Percentiles rank a stretch among this genome's conserved stretches.
phyloP scores from a whole-genome alignment of 2,329 filamentous ascomycete genomes.

The Nemania sp. region DNA sequence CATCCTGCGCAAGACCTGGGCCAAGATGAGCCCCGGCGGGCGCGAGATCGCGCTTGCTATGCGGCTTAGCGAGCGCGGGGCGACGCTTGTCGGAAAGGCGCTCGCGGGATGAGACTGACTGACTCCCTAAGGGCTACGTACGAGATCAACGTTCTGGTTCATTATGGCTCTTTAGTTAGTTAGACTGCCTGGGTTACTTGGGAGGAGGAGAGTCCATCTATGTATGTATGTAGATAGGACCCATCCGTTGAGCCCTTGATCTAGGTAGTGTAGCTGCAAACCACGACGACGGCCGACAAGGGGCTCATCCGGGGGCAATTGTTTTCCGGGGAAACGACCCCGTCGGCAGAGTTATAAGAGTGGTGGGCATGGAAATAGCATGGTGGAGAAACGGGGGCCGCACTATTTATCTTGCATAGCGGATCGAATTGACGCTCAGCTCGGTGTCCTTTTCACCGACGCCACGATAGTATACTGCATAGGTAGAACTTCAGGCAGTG shows the following conservation, averaged over 20 bases:
- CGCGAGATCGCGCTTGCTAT: constrained; percentile 68
- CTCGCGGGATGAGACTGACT: constrained; percentile 47
- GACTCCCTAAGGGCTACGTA: not conserved
- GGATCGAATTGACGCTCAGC: not conserved
- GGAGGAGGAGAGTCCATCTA: no score
- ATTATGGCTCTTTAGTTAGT: no score
- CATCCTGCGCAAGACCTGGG: constrained; percentile 76
- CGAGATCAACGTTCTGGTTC: no score
- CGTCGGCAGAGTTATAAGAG: not conserved
- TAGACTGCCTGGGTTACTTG: no score
- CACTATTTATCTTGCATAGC: not conserved
- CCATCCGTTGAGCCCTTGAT: no score
- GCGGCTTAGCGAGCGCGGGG: constrained; percentile 65
- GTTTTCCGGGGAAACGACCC: constrained; percentile 19
- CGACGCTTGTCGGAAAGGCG: constrained; percentile 66
- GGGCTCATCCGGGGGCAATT: not conserved
- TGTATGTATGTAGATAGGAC: no score
- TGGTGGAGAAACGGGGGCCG: constrained; percentile 9
- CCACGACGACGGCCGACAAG: not conserved
- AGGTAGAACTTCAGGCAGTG: not conserved
- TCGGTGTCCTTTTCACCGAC: constrained; percentile 27
- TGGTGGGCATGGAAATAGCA: constrained; percentile 1
- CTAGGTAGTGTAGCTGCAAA: no score
- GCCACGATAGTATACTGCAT: not conserved
- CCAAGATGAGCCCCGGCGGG: constrained; percentile 70